A percentile compares a stretch with the other conserved stretches of the same genome.
phyloP scores from a whole-genome alignment of 176 grass and related monocot species.

The Oryza australiensis region DNA sequence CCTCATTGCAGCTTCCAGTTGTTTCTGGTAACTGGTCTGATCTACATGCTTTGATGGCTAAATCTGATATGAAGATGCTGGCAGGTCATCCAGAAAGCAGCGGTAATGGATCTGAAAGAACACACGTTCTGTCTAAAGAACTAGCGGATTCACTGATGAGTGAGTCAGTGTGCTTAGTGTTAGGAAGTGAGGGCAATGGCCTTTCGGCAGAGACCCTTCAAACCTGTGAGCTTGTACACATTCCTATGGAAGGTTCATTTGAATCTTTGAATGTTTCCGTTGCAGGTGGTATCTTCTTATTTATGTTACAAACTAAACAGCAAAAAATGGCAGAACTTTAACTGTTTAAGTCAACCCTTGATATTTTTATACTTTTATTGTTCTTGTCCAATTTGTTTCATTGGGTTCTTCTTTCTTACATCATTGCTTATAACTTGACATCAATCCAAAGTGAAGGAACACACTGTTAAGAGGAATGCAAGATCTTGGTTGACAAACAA shows the following conservation, averaged over 20 bases:
- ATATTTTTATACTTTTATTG: neutral
- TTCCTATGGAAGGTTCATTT: conserved; percentile 90
- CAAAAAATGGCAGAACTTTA: conserved; percentile 27
- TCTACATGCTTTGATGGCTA: conserved; percentile 36
- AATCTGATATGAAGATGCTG: conserved; percentile 65
- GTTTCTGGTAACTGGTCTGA: conserved; percentile 67
- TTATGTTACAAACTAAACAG: conserved; percentile 69
- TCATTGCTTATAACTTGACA: neutral
- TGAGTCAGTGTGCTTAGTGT: conserved; percentile 75
- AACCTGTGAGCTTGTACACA: conserved; percentile 74
- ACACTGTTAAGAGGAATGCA: neutral
- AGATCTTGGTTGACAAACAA: neutral
- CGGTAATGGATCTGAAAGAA: conserved; percentile 37
- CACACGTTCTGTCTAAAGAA: conserved; percentile 44
- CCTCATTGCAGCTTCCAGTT: conserved; percentile 83
- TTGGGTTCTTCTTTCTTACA: conserved; percentile 24
- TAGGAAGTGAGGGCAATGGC: conserved; percentile 93
- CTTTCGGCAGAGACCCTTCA: conserved; percentile 57
- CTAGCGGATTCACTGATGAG: conserved; percentile 60
- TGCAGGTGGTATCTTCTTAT: conserved; percentile 90
- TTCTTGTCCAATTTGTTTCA: neutral
- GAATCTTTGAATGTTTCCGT: conserved; percentile 99
- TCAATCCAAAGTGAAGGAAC: neutral
- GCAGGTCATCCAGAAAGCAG: conserved; percentile 74
- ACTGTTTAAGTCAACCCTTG: conserved; percentile 31